Evolutionary conservation across 2,329 filamentous ascomycete genomes (phyloP), one percentile per base, ranked within the genome.

Genomic region (Macroventuria anomochaeta): DNA sequence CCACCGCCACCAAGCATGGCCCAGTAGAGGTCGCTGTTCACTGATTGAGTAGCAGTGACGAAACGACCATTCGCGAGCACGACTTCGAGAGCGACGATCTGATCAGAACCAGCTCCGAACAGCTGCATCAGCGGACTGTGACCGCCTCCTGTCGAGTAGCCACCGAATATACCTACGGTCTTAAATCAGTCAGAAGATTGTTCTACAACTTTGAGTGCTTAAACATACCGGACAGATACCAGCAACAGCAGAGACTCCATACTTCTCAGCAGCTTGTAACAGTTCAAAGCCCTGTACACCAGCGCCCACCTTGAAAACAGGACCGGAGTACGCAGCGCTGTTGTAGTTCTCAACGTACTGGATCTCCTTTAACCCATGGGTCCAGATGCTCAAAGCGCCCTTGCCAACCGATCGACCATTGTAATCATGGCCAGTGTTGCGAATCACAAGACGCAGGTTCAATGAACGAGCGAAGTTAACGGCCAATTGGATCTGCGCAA

Each of bases 121-220:
- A 79, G 65, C 46, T 76, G 75, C 40, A 79, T 79, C 28, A 86
- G 61, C 2, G 82, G 81, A 11, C 77, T 80, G 67, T 86, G 81
- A 0, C 83, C 84, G 21, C 82, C 83, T 2, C 80, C 82, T 2
- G 67, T 62, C 18, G 69, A 63, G 58, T 73, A 78, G 10, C 76
- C 70, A 33, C 70, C 70, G n/a, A 51, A 75, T 58, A 82, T 71
- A n/a, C 83, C 83, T 8, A 86, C 81, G 1, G 77, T 81, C 26
- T 58, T 21, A 3, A n/a, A 7, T 3, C 8, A 8, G 25, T 58
- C 25, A 58, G 43, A 15, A 25, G 5, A 18, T 7, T 6, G 2
- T 4, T 6, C 2, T 15, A 23, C 13, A 18, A 13, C 5, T 12
- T n/a, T 8, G 11, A 12, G n/a, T 4, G 11, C 2, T 3, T n/a